Evolutionary conservation across 1,139 yeast species (phyloP), one percentile per base, ranked within the genome.

Genomic region (Suhomyces panamericanus): DNA sequence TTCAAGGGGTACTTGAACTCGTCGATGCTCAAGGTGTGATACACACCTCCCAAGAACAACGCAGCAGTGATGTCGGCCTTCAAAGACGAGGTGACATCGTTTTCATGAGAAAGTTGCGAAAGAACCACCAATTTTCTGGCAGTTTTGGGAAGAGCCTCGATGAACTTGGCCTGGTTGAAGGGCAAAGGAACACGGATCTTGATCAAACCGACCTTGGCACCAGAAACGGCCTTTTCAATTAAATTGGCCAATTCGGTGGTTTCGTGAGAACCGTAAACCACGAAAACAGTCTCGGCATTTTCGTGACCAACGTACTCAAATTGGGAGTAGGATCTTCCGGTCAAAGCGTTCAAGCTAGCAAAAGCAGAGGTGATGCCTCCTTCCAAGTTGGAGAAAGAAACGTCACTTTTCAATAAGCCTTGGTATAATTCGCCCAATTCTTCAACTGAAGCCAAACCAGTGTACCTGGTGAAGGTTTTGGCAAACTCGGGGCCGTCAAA

Each of bases 131-230:
- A 70, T 50, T 77, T 77, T 54, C 76, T 75, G 30, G 84, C 66
- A 5, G 86, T 64, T 3, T 66, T 49, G 20, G 96, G 95, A 42
- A 91, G 68, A 15, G 75, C 58, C 9, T 71, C 62, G 41, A 78
- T 70, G 61, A 90, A 87, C 53, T 79, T 80, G 34, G 72, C 73
- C 35, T 78, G 73, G 54, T 81, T 81, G 62, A 90, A 86, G 44
- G 96, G 93, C 44, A 85, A 70, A 47, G 96, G 95, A 42, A 88
- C 80, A 64, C 96, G 80, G 43, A 86, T 81, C 49, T 84, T 77
- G 47, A 91, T 65, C 42, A 85, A 77, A 49, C 95, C 97, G 39
- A 80, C 73, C 24, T 69, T 70, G 17, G 63, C 52, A 15, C 60
- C 52, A 14, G 59, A 53, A 6, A 70, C 53, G 22, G 73, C 61